These are phyloP conservation scores for Penicillium roqueforti DNA, from an alignment of 495 filamentous ascomycete genomes.

Conservation along the genomic window DNA sequence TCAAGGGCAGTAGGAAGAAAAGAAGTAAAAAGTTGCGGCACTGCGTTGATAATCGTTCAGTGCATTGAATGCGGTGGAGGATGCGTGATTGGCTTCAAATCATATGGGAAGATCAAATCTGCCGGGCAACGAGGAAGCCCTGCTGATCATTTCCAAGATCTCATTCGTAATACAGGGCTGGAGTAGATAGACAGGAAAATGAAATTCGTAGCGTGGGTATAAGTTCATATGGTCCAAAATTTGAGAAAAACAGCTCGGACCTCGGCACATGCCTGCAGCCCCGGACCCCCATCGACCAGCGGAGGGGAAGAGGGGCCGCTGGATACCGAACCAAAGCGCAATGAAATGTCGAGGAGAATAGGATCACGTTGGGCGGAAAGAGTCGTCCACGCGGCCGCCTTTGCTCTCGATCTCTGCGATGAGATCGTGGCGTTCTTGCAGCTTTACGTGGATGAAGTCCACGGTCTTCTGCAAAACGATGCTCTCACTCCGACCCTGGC, in stretches of 20 bases:
- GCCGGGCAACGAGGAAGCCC: background rate
- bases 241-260: slow-evolving; percentile 9
- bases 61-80: background rate
- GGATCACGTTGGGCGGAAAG: slow-evolving; percentile 33
- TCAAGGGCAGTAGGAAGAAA: slow-evolving; percentile 5
- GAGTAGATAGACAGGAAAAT: slow-evolving; percentile 5
- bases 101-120: background rate
- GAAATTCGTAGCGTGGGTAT: slow-evolving; percentile 17
- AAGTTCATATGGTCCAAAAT: slow-evolving; percentile 6
- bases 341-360: background rate
- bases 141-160: slow-evolving; percentile 3
- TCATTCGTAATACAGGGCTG: background rate
- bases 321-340: background rate
- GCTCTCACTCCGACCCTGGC: slow-evolving; percentile 80
- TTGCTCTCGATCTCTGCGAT: slow-evolving; percentile 57
- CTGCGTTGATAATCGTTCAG: background rate
- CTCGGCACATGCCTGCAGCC: slow-evolving; percentile 14
- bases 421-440: slow-evolving; percentile 59
- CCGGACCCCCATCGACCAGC: slow-evolving; percentile 5
- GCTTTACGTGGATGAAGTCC: slow-evolving; percentile 61
- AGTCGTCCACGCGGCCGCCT: slow-evolving; percentile 54
- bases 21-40: background rate
- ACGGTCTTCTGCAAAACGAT: slow-evolving; percentile 75
- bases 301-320: background rate
- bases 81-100: background rate